Base-by-base conservation (phyloP, 345 rosid genomes). In the sweet orange (Citrus sinensis) region DNA sequence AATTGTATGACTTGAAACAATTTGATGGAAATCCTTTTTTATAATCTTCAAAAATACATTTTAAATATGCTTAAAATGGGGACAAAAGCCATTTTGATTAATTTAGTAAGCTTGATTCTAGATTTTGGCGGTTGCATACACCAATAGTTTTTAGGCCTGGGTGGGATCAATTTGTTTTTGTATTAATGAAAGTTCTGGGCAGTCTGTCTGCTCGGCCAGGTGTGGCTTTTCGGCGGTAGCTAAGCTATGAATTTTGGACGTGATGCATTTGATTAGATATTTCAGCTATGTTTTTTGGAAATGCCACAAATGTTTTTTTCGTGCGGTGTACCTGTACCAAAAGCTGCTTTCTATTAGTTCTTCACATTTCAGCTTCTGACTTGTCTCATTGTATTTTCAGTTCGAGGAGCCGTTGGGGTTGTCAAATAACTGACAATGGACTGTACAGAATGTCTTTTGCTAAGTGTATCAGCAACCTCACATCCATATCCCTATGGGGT, bases 321-420 rank as follows among this genome's bases (percentile, higher is more conserved):
- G 9, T 49, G 25, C 42, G 9, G 3, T 54, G 1, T 27, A 42
- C 17, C 67, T 62, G 42, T 55, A 35, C 46, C 62, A 67, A 30
- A 56, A 49, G n/a, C 20, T 16, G 55, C 67, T 63, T 34, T n/a
- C 6, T 14, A 60, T 14, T 20, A 32, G 22, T 67, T 39, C 54
- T 10, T 49, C 11, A 64, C 24, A 10, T 24, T 35, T 76, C 54
- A 37, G 3, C 46, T 19, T 67, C 6, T 63, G 60, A 64, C 67
- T 30, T 35, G 6, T 79, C 32, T 79, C 35, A 46, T 24, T 80
- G 64, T 71, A 34, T 77, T 82, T 81, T 42, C 88, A 96, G 97
- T 80, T 91, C 97, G 16, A 86, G 94, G 81, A 92, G 94, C 71
- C 83, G 97, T 16, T 96, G 99, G 99, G 98, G 92, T 82, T 94